These are phyloP conservation scores for Globisporangium takayamanum DNA, from an alignment of 352 stramenopile species.

Conservation along the genomic window DNA sequence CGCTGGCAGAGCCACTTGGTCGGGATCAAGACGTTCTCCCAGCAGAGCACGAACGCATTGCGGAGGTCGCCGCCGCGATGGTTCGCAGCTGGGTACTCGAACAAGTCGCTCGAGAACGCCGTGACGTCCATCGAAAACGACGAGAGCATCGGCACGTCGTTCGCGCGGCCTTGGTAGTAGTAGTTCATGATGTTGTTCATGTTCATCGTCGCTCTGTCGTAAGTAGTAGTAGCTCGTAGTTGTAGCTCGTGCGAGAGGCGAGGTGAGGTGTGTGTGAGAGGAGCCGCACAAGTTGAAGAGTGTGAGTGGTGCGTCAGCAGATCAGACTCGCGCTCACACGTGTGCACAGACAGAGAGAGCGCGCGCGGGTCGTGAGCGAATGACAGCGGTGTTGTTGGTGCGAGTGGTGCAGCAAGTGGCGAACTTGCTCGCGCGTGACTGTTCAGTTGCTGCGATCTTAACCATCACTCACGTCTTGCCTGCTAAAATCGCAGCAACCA, in stretches of 20 bases:
- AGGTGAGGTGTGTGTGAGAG: background rate
- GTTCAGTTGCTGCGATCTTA: too few relatives aligned
- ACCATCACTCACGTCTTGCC: too few relatives aligned
- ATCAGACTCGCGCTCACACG: background rate
- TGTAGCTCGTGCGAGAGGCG: background rate
- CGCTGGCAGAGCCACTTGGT: slow-evolving; percentile 60
- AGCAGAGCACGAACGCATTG: slow-evolving; percentile 62
- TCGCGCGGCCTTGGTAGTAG: slow-evolving; percentile 23
- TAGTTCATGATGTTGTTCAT: slow-evolving; percentile 27
- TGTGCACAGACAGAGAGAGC: background rate
- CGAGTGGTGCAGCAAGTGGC: too few relatives aligned
- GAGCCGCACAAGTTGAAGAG: slow-evolving; percentile 7
- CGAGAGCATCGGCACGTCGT: slow-evolving; percentile 30
- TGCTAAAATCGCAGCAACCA: too few relatives aligned
- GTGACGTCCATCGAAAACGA: slow-evolving; percentile 63
- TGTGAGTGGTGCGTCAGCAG: slow-evolving; percentile 3
- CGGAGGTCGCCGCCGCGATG: slow-evolving; percentile 17
- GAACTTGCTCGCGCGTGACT: too few relatives aligned
- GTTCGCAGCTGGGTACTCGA: slow-evolving; percentile 35
- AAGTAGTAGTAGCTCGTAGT: background rate
- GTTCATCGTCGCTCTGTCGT: slow-evolving; percentile 4
- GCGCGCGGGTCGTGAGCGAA: background rate
- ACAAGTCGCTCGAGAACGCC: slow-evolving; percentile 45
- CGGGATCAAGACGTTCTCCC: slow-evolving; percentile 59
- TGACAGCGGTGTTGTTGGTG: too few relatives aligned